These are phyloP conservation scores for Podospora pseudopauciseta DNA, from an alignment of 495 filamentous ascomycete genomes.

Conservation along the genomic window DNA sequence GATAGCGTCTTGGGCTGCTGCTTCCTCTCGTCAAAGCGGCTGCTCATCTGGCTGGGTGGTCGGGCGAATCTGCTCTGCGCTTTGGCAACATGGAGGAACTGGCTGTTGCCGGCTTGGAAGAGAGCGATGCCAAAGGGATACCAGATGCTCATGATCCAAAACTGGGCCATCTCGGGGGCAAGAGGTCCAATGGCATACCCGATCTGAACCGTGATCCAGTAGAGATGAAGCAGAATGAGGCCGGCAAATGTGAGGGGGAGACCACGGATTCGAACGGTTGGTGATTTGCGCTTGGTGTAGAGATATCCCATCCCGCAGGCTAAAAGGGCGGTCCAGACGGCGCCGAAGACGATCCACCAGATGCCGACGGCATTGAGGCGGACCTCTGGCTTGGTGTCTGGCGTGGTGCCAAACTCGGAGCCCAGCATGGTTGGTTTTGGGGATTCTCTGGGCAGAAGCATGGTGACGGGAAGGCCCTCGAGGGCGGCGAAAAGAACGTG, in stretches of 20 bases:
- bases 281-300: constrained; percentile 50
- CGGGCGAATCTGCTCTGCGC: constrained; percentile 45
- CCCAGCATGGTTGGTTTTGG: constrained; percentile 19
- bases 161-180: constrained; percentile 51
- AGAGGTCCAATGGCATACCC: constrained; percentile 57
- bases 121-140: constrained; percentile 67
- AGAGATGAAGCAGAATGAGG: constrained; percentile 60
- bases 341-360: constrained; percentile 36
- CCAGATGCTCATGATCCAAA: constrained; percentile 72
- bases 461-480: constrained; percentile 10
- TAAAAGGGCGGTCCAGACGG: constrained; percentile 56
- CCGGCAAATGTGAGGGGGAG: constrained; percentile 56
- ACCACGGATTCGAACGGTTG: constrained; percentile 62
- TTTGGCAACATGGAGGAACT: constrained; percentile 61
- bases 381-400: constrained; percentile 26
- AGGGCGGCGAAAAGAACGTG: constrained; percentile 10
- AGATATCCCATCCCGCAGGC: constrained; percentile 53
- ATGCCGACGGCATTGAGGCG: constrained; percentile 29
- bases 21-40: constrained; percentile 28
- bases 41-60: constrained; percentile 23
- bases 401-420: constrained; percentile 34
- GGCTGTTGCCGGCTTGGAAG: constrained; percentile 66
- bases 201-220: constrained; percentile 57
- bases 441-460: constrained; percentile 26
- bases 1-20: neutral